Evolutionary conservation across 768 basidiomycete species (phyloP), one percentile per base, ranked within the genome.

Genomic region (Xerocomus brunneocitrinus): DNA sequence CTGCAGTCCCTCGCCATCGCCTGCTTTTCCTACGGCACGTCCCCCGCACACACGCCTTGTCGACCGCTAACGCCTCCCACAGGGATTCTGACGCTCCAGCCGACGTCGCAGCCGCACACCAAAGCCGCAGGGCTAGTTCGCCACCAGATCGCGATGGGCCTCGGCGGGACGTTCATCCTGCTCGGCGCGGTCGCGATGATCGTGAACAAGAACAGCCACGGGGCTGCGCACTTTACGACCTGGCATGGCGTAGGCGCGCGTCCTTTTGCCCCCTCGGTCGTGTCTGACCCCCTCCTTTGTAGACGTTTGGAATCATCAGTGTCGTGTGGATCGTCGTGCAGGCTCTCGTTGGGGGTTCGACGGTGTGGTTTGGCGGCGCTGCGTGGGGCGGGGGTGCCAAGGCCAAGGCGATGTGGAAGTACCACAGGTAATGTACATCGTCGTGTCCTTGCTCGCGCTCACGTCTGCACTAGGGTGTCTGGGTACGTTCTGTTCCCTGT

Each of bases 391-490:
- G 89, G 1, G 83, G 80, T 13, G 67, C 74, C 41, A 84, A 80
- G 64, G 88, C 89, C 13, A 92, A 89, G 66, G 66, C 72, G 1
- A 54, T 91, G 19, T 93, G 90, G 86, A 93, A 91, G 65, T 92
- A 89, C 58, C 91, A 94, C 62, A 73, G 91, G 85, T 83, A 55
- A 55, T 4, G 25, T 39, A 67, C 24, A 3, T 43, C 19, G n/a
- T 53, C 39, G 27, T 46, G 48, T 47, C 13, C 13, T 2, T 31
- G 53, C 34, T 30, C 49, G 39, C 19, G n/a, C 42, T 56, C 40
- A 34, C 7, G 44, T 31, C 35, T 48, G 47, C 49, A 19, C 43
- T 58, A 86, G 88, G 57, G 56, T 86, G 16, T 89, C 87, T 0
- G 91, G 91, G 8, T 93, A 93, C 59, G 44, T 84, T 16, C 67